A percentile compares a stretch with the other conserved stretches of the same genome.
phyloP scores from a whole-genome alignment of 148 eudicot genomes.

The Nepenthes mirabilis region DNA sequence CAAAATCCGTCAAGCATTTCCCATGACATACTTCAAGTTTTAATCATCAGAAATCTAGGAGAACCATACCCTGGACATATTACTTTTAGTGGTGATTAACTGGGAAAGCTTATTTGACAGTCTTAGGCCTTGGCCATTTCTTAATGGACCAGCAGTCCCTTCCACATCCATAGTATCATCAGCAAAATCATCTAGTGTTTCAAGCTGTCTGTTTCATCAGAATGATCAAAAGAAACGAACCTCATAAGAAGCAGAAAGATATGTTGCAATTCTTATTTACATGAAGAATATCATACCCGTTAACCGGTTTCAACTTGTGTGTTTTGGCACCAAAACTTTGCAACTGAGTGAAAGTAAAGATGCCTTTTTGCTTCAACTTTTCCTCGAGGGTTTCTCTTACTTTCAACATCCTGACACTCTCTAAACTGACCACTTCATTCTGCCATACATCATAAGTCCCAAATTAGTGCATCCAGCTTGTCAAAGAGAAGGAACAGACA shows the following conservation, averaged over 20 bases:
- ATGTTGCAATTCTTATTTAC: neutral
- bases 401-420: conserved; percentile 81
- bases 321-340: conserved; percentile 23
- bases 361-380: conserved; percentile 66
- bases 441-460: conserved; percentile 15
- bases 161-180: conserved; percentile 53
- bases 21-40: too few species aligned
- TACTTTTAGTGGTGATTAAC: conserved; percentile 21
- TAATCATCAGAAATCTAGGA: too few species aligned
- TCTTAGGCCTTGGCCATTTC: conserved; percentile 17
- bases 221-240: conserved; percentile 2
- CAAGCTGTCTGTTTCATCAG: conserved; percentile 45
- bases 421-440: conserved; percentile 44
- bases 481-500: too few species aligned
- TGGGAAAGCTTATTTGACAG: conserved; percentile 37
- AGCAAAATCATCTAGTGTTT: conserved; percentile 73
- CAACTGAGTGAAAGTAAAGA: conserved; percentile 33
- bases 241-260: neutral
- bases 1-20: too few species aligned
- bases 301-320: conserved; percentile 21
- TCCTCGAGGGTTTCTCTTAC: conserved; percentile 74
- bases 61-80: conserved; percentile 33
- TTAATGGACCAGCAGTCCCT: conserved; percentile 13
- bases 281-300: conserved; percentile 31
- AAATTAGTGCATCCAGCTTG: too few species aligned